Conservation (phyloP, 2,329 filamentous ascomycete genomes). For the Neopestalotiopsis sp. region DNA sequence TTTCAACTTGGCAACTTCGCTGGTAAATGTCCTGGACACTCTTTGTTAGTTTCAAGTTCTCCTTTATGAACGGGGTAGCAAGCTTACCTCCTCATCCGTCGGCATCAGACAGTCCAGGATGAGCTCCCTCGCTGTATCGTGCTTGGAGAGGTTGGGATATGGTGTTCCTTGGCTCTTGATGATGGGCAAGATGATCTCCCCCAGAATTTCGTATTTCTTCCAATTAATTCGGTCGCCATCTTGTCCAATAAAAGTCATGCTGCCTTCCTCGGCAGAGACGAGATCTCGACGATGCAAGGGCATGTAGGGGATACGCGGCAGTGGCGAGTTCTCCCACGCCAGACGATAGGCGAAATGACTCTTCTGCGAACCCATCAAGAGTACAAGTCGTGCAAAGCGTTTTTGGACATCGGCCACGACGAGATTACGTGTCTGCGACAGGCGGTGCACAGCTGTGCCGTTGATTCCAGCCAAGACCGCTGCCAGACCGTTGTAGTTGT, state of each 20-base stretch:
- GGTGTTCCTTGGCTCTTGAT: constrained; percentile 89
- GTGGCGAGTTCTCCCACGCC: constrained; percentile 93
- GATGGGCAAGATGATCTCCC: constrained; percentile 86
- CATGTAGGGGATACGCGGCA: constrained; percentile 91
- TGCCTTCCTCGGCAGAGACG: constrained; percentile 90
- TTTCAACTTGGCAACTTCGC: constrained; percentile 65
- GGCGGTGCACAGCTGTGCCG: constrained; percentile 82
- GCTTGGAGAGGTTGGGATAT: constrained; percentile 74
- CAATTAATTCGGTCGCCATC: constrained; percentile 85
- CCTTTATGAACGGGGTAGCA: background rate
- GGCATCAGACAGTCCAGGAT: constrained; percentile 83
- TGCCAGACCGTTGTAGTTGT: constrained; percentile 97
- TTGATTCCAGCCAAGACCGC: constrained; percentile 93
- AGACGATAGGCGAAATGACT: constrained; percentile 95
- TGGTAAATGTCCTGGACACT: constrained; percentile 65
- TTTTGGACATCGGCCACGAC: constrained; percentile 76
- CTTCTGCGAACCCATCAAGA: constrained; percentile 92
- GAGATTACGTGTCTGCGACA: constrained; percentile 79
- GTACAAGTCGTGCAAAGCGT: constrained; percentile 84
- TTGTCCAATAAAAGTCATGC: constrained; percentile 82
- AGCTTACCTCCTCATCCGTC: constrained; percentile 84
- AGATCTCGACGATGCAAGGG: constrained; percentile 89
- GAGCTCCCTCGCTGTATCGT: constrained; percentile 74
- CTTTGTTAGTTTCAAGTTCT: constrained; percentile 8
- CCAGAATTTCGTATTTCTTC: constrained; percentile 97